Evolutionary conservation across 129 eudicot species (phyloP).

Genomic region (Saussurea involucrata): DNA sequence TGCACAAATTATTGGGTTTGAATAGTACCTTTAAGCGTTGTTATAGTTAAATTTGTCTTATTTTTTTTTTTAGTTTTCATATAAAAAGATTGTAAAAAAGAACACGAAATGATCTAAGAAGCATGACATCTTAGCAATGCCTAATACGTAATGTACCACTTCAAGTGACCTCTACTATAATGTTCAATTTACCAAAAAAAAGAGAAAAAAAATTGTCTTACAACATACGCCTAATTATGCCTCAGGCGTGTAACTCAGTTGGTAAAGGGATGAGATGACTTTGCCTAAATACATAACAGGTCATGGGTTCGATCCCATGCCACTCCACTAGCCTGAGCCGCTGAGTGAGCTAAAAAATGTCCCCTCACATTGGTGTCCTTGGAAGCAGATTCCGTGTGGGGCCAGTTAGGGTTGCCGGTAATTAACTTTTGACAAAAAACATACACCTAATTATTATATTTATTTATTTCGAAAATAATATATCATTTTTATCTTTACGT

Average conservation of each 20-base stretch:
- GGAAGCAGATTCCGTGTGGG: too few relatives aligned
- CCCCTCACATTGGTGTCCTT: too few relatives aligned
- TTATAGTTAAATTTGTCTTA: not conserved
- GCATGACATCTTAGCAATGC: not conserved
- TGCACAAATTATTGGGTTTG: not conserved
- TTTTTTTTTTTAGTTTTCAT: too few relatives aligned
- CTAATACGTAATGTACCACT: not conserved
- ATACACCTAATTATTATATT: not conserved
- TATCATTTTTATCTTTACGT: not conserved
- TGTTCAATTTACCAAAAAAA: not conserved
- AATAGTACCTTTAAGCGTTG: not conserved
- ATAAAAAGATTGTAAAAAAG: not conserved
- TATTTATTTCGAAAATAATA: not conserved
- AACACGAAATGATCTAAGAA: not conserved
- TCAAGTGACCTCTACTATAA: not conserved
- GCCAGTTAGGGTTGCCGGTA: too few relatives aligned
- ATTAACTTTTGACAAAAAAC: too few relatives aligned
- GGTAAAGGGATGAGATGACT: too few relatives aligned
- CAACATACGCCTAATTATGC: too few relatives aligned
- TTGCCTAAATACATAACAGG: too few relatives aligned
- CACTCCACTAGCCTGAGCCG: too few relatives aligned
- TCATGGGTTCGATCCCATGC: too few relatives aligned
- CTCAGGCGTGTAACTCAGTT: too few relatives aligned
- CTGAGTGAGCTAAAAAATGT: too few relatives aligned
- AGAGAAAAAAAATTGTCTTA: not conserved